Evolutionary conservation across 768 basidiomycete species (phyloP).

Genomic region (Lyophyllum atratum): DNA sequence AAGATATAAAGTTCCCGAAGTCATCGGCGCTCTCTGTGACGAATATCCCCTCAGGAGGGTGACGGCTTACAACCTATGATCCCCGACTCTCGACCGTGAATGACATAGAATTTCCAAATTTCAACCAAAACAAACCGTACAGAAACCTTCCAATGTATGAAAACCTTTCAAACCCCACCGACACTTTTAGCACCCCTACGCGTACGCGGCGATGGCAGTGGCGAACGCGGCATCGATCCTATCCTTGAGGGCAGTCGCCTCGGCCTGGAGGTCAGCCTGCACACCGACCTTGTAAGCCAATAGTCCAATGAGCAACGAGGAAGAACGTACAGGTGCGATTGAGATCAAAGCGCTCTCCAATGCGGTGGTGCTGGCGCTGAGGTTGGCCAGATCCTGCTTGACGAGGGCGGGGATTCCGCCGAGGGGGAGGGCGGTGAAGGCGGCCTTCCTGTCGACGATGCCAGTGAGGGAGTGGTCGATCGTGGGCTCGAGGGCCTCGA

Average conservation of each 20-base stretch:
- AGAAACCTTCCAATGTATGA: neutral
- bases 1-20: too few species aligned
- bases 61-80: too few species aligned
- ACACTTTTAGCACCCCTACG: neutral
- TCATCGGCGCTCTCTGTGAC: too few species aligned
- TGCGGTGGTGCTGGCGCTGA: slow-evolving; percentile 22
- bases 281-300: neutral
- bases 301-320: neutral
- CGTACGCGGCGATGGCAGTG: slow-evolving; percentile 20
- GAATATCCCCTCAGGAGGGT: too few species aligned
- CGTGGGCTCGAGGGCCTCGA: slow-evolving; percentile 26
- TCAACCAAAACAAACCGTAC: neutral
- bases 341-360: slow-evolving; percentile 23
- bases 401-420: slow-evolving; percentile 32
- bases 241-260: slow-evolving; percentile 17
- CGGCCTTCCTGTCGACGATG: slow-evolving; percentile 28
- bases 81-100: too few species aligned
- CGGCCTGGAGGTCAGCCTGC: slow-evolving; percentile 23
- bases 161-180: neutral
- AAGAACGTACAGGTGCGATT: slow-evolving; percentile 26
- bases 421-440: slow-evolving; percentile 30
- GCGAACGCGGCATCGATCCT: slow-evolving; percentile 25
- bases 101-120: neutral
- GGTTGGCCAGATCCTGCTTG: slow-evolving; percentile 27
- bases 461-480: slow-evolving; percentile 25